A percentile compares a stretch with the other conserved stretches of the same genome.
phyloP scores from a whole-genome alignment of 2,329 filamentous ascomycete genomes.

The Aspergillus sp. region DNA sequence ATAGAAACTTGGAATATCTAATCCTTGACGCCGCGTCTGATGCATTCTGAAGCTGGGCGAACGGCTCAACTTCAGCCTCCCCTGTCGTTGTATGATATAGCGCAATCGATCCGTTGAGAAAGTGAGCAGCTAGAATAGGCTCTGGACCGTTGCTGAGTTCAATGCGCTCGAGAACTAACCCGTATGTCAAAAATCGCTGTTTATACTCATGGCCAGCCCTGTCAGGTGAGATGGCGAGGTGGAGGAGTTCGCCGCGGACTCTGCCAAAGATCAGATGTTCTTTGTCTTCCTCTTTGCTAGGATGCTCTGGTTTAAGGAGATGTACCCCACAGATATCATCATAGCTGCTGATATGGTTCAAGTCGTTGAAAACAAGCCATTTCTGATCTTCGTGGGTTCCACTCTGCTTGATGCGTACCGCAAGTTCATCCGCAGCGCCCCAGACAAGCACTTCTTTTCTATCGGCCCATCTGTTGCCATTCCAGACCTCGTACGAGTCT shows the following conservation, averaged over 20 bases:
- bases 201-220: conserved; percentile 24
- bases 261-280: conserved; percentile 53
- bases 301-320: conserved; percentile 43
- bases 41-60: conserved; percentile 22
- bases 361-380: conserved; percentile 52
- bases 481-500: conserved; percentile 54
- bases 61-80: conserved; percentile 30
- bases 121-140: conserved; percentile 48
- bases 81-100: conserved; percentile 41
- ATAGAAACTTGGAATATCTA: conserved; percentile 53
- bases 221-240: conserved; percentile 31
- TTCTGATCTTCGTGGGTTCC: conserved; percentile 27
- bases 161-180: conserved; percentile 43
- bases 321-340: conserved; percentile 58
- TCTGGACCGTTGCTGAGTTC: conserved; percentile 38
- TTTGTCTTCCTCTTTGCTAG: conserved; percentile 23
- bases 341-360: conserved; percentile 46
- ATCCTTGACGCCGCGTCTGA: conserved; percentile 21
- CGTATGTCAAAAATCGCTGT: conserved; percentile 42
- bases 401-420: conserved; percentile 46
- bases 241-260: conserved; percentile 49
- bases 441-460: conserved; percentile 55
- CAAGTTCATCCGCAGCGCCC: conserved; percentile 56
- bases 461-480: conserved; percentile 41
- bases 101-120: conserved; percentile 44